Conservation (phyloP, 2,329 filamentous ascomycete genomes). For the Aspergillus sp. region DNA sequence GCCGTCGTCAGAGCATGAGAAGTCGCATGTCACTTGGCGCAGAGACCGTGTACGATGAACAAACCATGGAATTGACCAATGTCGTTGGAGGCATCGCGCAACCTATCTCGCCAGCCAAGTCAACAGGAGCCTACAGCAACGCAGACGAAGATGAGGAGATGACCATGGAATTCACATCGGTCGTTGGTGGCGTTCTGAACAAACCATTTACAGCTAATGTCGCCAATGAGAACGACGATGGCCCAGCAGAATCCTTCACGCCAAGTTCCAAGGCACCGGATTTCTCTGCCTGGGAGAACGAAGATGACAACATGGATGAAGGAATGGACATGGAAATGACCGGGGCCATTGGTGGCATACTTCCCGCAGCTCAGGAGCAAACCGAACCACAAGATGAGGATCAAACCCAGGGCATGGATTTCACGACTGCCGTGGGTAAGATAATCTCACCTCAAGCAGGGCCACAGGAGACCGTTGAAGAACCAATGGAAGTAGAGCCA, state of each 20-base stretch:
- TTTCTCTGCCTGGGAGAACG: conserved; percentile 26
- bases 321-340: conserved; percentile 64
- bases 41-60: conserved; percentile 50
- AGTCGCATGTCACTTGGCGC: conserved; percentile 46
- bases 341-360: conserved; percentile 48
- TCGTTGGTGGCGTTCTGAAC: conserved; percentile 45
- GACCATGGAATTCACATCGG: conserved; percentile 52
- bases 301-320: conserved; percentile 33
- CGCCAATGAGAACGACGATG: conserved; percentile 17
- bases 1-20: conserved; percentile 37
- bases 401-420: conserved; percentile 65
- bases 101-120: conserved; percentile 29
- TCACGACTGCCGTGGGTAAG: conserved; percentile 64
- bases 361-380: conserved; percentile 43
- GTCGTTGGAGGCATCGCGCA: conserved; percentile 45
- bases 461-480: conserved; percentile 52
- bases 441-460: conserved; percentile 55
- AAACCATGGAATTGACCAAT: conserved; percentile 52
- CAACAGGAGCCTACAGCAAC: conserved; percentile 31
- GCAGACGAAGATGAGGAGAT: conserved; percentile 47
- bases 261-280: conserved; percentile 25
- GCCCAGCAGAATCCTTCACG: conserved; percentile 13
- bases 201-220: conserved; percentile 22
- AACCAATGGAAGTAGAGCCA: conserved; percentile 61
- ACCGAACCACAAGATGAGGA: conserved; percentile 43